Evolutionary conservation across 75 land plant species (phyloP).

Genomic region (Chamaecyparis obtusa): DNA sequence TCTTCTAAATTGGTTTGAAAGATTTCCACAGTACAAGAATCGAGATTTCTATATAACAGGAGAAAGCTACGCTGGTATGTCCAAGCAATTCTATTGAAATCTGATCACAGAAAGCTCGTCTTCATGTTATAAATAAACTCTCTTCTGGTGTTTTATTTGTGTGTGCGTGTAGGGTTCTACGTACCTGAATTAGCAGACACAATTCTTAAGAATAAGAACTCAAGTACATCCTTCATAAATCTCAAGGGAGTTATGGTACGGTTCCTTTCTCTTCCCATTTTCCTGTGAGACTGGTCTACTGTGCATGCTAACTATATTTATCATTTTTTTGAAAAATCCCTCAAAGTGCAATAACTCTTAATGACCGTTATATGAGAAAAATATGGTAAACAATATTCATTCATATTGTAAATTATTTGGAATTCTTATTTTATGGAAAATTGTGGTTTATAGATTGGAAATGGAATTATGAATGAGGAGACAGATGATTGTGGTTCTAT

Average conservation of each 20-base stretch:
- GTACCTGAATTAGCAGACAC: slow-evolving; percentile 59
- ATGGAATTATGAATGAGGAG: slow-evolving; percentile 60
- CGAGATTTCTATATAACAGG: slow-evolving; percentile 76
- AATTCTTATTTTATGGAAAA: neutral
- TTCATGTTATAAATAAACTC: no score
- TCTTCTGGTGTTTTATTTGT: no score
- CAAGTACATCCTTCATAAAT: slow-evolving; percentile 27
- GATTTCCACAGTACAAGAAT: slow-evolving; percentile 64
- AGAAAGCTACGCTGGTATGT: slow-evolving; percentile 74
- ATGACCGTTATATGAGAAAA: no score
- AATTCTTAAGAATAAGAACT: slow-evolving; percentile 47
- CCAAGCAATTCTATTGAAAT: no score
- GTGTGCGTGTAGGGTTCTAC: slow-evolving; percentile 40
- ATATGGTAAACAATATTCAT: neutral
- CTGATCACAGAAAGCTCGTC: no score
- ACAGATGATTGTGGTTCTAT: slow-evolving; percentile 60
- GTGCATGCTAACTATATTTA: no score
- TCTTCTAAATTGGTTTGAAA: slow-evolving; percentile 66
- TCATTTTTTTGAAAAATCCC: no score
- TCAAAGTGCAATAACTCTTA: no score
- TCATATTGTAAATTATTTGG: neutral
- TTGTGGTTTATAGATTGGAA: slow-evolving; percentile 52
- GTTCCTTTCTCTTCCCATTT: neutral
- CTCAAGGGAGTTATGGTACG: slow-evolving; percentile 48
- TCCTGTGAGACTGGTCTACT: no score